Evolutionary conservation across 768 basidiomycete species (phyloP).

Genomic region (Rickenella mellea): DNA sequence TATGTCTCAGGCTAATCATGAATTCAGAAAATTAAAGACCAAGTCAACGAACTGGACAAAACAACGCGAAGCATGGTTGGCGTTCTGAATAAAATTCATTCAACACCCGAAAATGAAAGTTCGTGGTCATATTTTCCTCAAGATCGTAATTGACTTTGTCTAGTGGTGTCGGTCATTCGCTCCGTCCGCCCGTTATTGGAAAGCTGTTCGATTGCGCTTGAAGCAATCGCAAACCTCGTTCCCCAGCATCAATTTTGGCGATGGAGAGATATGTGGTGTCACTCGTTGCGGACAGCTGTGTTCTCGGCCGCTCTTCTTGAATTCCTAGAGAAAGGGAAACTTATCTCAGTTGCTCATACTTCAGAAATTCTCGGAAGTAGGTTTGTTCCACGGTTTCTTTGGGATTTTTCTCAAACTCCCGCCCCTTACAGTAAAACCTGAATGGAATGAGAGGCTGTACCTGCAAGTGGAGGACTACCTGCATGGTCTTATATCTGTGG

Average conservation of each 20-base stretch:
- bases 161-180: slow-evolving; percentile 36
- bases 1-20: slow-evolving; percentile 3
- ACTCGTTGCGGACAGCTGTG: slow-evolving; percentile 55
- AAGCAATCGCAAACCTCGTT: slow-evolving; percentile 45
- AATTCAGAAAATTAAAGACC: slow-evolving; percentile 69
- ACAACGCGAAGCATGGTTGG: slow-evolving; percentile 65
- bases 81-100: slow-evolving; percentile 72
- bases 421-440: slow-evolving; percentile 48
- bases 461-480: slow-evolving; percentile 74
- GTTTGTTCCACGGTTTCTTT: slow-evolving; percentile 16
- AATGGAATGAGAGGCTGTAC: slow-evolving; percentile 58
- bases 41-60: slow-evolving; percentile 67
- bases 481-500: slow-evolving; percentile 66
- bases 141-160: slow-evolving; percentile 1
- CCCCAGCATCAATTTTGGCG: slow-evolving; percentile 73
- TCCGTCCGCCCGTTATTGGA: slow-evolving; percentile 45
- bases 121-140: slow-evolving; percentile 15
- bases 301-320: slow-evolving; percentile 59
- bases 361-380: slow-evolving; percentile 58
- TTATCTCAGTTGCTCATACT: slow-evolving; percentile 46
- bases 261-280: slow-evolving; percentile 80
- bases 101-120: slow-evolving; percentile 56
- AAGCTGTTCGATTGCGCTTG: slow-evolving; percentile 41
- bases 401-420: not conserved
- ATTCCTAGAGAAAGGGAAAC: slow-evolving; percentile 48